phyloP scores from a whole-genome alignment of 306 rosid species.

The Sicyos baderoa region DNA sequence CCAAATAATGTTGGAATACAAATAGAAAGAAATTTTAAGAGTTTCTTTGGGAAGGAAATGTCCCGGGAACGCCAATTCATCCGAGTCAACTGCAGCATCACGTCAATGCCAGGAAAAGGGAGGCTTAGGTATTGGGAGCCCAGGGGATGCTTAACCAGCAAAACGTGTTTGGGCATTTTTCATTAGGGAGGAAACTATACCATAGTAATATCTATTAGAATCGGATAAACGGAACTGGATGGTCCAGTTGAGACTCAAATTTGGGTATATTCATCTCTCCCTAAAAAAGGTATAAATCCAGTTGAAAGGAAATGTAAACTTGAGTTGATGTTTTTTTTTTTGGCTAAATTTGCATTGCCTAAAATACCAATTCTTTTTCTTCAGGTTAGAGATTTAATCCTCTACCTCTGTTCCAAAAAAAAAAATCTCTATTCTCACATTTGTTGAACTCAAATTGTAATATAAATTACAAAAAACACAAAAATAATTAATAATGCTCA shows the following conservation, averaged over 20 bases:
- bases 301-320: not conserved
- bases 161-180: not conserved
- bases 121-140: not conserved
- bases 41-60: not conserved
- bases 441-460: constrained; percentile 3
- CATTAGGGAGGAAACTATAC: not conserved
- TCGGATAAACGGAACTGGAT: not conserved
- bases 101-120: not conserved
- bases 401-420: not conserved
- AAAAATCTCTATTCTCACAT: not conserved
- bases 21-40: not conserved
- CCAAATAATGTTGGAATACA: not conserved
- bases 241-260: not conserved
- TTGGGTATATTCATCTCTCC: not conserved
- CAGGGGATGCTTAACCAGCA: not conserved
- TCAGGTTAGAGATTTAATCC: not conserved
- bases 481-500: not conserved
- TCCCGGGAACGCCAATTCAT: not conserved
- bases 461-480: not conserved
- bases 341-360: not conserved
- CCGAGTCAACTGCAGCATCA: not conserved
- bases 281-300: too few relatives aligned
- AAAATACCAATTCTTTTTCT: not conserved
- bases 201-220: not conserved
- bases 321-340: not conserved